Evolutionary conservation across 441 rosid species (phyloP), one percentile per base, ranked within the genome.

Genomic region (Adansonia rubrostipa): DNA sequence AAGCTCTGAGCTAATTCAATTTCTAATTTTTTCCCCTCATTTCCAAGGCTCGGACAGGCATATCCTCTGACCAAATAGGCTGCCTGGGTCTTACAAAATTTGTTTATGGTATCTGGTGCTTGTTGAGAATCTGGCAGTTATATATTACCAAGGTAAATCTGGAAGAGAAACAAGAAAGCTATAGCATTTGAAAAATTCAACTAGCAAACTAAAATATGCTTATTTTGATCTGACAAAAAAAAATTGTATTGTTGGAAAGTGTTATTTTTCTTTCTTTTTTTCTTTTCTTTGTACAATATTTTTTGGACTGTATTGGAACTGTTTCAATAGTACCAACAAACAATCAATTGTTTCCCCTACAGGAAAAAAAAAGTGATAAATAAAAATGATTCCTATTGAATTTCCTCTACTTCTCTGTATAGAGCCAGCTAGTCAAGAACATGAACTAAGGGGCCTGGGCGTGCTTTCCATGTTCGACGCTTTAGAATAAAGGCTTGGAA

Each of bases 401-500:
- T 4, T 57, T 57, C 24, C 24, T 57, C 6, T 56, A 56, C 61
- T 56, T 56, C 56, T 56, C 22, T 57, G 3, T 57, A n/a, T 10
- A 10, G 45, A 56, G 64, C 9, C 67, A 24, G 45, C 22, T 53
- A 54, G 17, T 79, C 67, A 78, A 71, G 79, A 71, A 57, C 19
- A 71, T 58, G 62, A 0, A 54, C 79, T 81, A 15, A 7, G 74
- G 57, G 77, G 66, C 58, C 76, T 78, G 48, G 6, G 56, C 10
- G 64, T 7, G 65, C 40, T 75, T 4, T 11, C 76, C 9, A 33
- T 3, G 50, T 65, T 71, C 19, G 82, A 73, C 42, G 44, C 69
- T 54, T 54, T 73, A n/a, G 85, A 82, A 33, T 78, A 76, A 9
- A 14, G 17, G 61, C 81, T 85, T 36, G 24, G 81, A 17, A 60